Conservation (phyloP, 2,329 filamentous ascomycete species). For the Sporothrix curviconia region DNA sequence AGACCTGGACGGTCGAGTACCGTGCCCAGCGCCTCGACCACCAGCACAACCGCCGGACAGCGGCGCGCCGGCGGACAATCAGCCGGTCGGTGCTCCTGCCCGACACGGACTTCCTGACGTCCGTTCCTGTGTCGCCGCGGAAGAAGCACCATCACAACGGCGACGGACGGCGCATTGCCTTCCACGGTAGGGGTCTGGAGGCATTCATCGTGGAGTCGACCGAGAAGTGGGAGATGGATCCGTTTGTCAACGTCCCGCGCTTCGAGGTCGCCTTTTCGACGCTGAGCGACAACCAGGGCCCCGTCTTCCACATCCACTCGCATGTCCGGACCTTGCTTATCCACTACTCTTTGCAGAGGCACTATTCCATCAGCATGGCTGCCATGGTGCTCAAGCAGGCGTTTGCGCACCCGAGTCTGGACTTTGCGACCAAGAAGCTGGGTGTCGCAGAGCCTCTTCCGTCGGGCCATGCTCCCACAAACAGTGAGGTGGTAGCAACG, state of each 20-base stretch:
- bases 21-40: slow-evolving; percentile 69
- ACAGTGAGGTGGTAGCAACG: neutral
- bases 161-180: slow-evolving; percentile 74
- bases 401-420: slow-evolving; percentile 50
- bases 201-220: slow-evolving; percentile 83
- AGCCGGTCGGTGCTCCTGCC: slow-evolving; percentile 63
- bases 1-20: slow-evolving; percentile 85
- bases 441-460: neutral
- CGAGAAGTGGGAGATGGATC: slow-evolving; percentile 76
- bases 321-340: slow-evolving; percentile 71
- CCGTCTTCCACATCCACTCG: slow-evolving; percentile 80
- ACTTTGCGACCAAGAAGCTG: slow-evolving; percentile 24
- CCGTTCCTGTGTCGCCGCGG: slow-evolving; percentile 45
- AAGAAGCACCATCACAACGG: slow-evolving; percentile 51
- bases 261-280: slow-evolving; percentile 85
- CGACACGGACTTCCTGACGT: slow-evolving; percentile 56
- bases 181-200: slow-evolving; percentile 79
- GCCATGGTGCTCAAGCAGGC: slow-evolving; percentile 66
- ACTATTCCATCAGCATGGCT: slow-evolving; percentile 83
- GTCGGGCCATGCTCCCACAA: neutral
- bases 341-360: slow-evolving; percentile 88
- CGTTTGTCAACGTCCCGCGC: slow-evolving; percentile 77
- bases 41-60: slow-evolving; percentile 49
- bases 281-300: slow-evolving; percentile 76
- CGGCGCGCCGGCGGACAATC: slow-evolving; percentile 62